Evolutionary conservation across 2,329 filamentous ascomycete genomes (phyloP), one percentile per base, ranked within the genome.

Genomic region (Fusarium sp.): DNA sequence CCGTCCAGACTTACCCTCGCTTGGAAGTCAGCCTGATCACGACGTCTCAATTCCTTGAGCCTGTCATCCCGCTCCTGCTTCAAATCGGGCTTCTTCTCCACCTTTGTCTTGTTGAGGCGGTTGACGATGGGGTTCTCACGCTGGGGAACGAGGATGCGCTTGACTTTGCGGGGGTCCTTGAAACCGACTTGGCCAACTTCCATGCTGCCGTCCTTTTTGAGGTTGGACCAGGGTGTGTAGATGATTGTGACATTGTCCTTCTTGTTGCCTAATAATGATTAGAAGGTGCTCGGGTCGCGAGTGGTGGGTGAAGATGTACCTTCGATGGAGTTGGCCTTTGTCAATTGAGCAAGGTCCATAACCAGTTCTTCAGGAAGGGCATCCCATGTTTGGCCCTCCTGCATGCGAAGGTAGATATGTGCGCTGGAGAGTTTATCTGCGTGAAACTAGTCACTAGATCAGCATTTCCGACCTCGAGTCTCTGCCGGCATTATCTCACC

Each of bases 271-370:
- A 63, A 8, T 25, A 9, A 1, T 15, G 1, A 15, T 59, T n/a
- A 15, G 64, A 47, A 15, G 18, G 29, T 20, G 29, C 18, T 43
- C 7, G 2, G 2, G 2, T 40, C 8, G 3, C 5, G 4, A 27
- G 16, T 20, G 8, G 5, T 10, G 18, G 12, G 11, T 22, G 2
- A 20, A 3, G 14, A 34, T 14, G 15, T 77, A 91, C 93, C 96
- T 85, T 99, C 96, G 75, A 99, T 99, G 62, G 94, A 98, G 83
- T 99, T 99, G 68, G 96, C 96, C 83, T 99, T 99, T 61, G 96
- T 99, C 75, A 99, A 86, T 81, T 99, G 96, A n/a, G 93, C 96
- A 76, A 96, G 94, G 81, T 99, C 96, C 72, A 86, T 88, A 64
- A 99, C 79, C 29, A 99, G 86, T 6, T 89, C 88, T 66, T 89